Evolutionary conservation across 176 grass and related monocot species (phyloP), one percentile per base, ranked within the genome.

Genomic region (Musa beccarii): DNA sequence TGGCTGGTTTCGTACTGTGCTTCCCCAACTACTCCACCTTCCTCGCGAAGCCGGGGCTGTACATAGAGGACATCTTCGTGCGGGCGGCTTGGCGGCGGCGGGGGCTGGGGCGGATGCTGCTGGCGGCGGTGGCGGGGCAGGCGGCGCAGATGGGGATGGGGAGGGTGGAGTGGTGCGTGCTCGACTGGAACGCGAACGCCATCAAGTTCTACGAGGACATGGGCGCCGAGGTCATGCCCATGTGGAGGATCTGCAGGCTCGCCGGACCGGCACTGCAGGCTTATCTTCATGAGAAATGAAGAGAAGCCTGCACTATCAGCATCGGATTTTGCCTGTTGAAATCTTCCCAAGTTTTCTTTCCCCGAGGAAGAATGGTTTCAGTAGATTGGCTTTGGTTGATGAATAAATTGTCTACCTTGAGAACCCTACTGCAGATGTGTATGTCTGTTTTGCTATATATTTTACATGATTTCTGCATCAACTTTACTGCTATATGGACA

Each of bases 221-320:
- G 90, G 94, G 94, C 25, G 94, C 94, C 2, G 86, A 98, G 43
- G 95, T 98, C 71, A 72, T 98, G 77, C 88, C 81, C 15, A 78
- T 89, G 90, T 98, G 88, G 90, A 84, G 90, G 80, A 98, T 93
- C 84, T 98, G 90, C 82, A 75, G 90, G 13, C 88, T 98, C 57
- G 34, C 86, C 80, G 77, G 89, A 70, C 16, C 68, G 17, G 34
- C 68, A 21, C 51, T 70, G 49, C 49, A 70, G 68, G 68, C 68
- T 51, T 70, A 70, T 51, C 17, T 15, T 70, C 17, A 68, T 34
- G 14, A 22, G 16, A 3, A 68, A 10, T 43, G 34, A 43, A 43
- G 34, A 43, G 5, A 43, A 0, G 34, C 34, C 29, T 43, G 34
- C 6, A 4, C 34, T 43, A 5, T 43, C 34, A 43, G 6, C 20